Evolutionary conservation across 495 filamentous ascomycete genomes (phyloP), one percentile per base, ranked within the genome.

Genomic region (Penicillium longicatenatum): DNA sequence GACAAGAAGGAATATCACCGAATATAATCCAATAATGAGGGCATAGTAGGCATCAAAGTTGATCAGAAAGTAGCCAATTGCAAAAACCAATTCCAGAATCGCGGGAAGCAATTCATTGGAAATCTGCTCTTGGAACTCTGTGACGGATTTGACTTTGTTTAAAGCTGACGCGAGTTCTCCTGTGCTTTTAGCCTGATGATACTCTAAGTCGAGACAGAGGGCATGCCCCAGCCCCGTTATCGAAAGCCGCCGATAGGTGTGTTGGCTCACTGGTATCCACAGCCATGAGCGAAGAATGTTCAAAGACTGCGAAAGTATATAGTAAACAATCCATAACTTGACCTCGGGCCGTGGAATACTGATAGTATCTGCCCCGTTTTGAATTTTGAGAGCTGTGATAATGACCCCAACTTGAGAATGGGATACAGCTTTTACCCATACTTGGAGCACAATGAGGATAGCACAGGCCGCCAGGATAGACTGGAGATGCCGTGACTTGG

Each of bases 191-290:
- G 86, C 85, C 6, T 93, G 81, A 70, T 96, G 92, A 62, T 93
- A 96, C 62, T 95, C 91, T 58, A 94, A 75, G 66, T 88, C 91
- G 12, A 96, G 81, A 42, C 81, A 83, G 68, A 93, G 91, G 19
- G 94, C 90, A 67, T 96, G 92, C 67, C 92, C 89, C 60, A 96
- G 94, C 6, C 89, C 84, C n/a, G 91, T 88, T 1, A 87, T 89
- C 0, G 89, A 92, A 16, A 95, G 78, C 35, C 89, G 86, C 59
- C 85, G 83, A 70, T 93, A 95, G 6, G 90, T 20, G 29, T 93
- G 89, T 64, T 94, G 90, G 14, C 88, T 84, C 39, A 96, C 85
- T 11, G 90, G 88, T 47, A 93, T 87, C 91, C 91, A 95, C 29
- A 94, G 72, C 5, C 84, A 77, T 9, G 87, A 83, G 39, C 91